Evolutionary conservation across 2,329 filamentous ascomycete genomes (phyloP).

Genomic region (Alternaria gaisen): DNA sequence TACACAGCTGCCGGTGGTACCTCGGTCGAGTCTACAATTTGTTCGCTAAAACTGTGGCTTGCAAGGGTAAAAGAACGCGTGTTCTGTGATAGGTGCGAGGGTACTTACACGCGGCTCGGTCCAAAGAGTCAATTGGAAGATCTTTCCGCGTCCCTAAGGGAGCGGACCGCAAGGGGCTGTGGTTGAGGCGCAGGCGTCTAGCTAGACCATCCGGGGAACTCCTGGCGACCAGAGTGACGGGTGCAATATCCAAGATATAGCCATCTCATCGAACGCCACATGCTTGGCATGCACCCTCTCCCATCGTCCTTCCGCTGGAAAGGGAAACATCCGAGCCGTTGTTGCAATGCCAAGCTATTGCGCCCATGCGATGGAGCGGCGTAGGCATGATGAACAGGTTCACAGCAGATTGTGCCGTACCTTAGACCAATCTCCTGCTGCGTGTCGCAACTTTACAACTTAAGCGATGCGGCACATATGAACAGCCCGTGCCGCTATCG

Average conservation of each 20-base stretch:
- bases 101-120: background rate
- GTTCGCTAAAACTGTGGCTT: background rate
- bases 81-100: background rate
- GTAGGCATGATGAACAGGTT: background rate
- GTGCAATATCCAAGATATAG: background rate
- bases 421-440: background rate
- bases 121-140: background rate
- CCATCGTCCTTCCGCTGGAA: background rate
- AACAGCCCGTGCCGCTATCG: background rate
- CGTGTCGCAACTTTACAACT: background rate
- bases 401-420: background rate
- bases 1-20: background rate
- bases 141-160: background rate
- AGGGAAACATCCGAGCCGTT: conserved; percentile 4
- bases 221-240: background rate
- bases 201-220: background rate
- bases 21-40: background rate
- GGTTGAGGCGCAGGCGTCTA: background rate
- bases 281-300: background rate
- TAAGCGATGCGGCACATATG: background rate
- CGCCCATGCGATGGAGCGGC: background rate
- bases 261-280: background rate
- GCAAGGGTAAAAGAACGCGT: background rate
- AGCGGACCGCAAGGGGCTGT: background rate
- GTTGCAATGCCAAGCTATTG: background rate